A percentile compares a stretch with the other conserved stretches of the same genome.
Conservation (phyloP, 768 basidiomycete genomes). For the Lactifluus rugatus region DNA sequence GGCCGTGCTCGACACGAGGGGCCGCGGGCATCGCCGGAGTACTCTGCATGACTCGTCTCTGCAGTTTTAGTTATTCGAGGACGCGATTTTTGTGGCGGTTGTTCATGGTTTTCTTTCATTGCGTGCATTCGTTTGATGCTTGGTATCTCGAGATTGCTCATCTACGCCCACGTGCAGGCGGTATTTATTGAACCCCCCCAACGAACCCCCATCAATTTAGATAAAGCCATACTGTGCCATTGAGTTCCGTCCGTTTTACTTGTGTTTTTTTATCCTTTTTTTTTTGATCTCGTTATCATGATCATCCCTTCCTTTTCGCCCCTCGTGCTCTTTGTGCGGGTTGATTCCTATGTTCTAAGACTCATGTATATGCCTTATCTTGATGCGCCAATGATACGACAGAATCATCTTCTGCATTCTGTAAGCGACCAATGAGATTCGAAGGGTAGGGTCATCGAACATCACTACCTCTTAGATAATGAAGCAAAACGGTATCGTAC, state of each 20-base stretch:
- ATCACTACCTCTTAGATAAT: background rate
- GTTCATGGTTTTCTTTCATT: background rate
- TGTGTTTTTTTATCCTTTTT: background rate
- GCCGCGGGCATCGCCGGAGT: background rate
- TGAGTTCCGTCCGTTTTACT: background rate
- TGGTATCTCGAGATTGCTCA: slow-evolving; percentile 10
- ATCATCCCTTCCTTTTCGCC: background rate
- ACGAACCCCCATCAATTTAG: slow-evolving; percentile 3
- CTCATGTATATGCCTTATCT: slow-evolving; percentile 11
- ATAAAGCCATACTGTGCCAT: background rate
- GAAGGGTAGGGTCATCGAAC: background rate
- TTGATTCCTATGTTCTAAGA: background rate
- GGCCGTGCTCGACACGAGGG: background rate
- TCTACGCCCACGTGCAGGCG: slow-evolving; percentile 8
- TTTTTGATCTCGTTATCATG: background rate
- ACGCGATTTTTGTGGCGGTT: background rate
- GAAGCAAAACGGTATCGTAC: background rate
- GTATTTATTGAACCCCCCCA: slow-evolving; percentile 5
- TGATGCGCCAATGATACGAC: slow-evolving; percentile 1
- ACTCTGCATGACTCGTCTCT: slow-evolving; percentile 3
- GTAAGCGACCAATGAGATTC: background rate
- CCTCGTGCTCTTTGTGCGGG: background rate
- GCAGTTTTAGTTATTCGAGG: background rate
- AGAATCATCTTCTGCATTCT: background rate
- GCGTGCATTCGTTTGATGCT: background rate